Evolutionary conservation across 768 basidiomycete species (phyloP).

Genomic region (Hirschioporus abietinus): DNA sequence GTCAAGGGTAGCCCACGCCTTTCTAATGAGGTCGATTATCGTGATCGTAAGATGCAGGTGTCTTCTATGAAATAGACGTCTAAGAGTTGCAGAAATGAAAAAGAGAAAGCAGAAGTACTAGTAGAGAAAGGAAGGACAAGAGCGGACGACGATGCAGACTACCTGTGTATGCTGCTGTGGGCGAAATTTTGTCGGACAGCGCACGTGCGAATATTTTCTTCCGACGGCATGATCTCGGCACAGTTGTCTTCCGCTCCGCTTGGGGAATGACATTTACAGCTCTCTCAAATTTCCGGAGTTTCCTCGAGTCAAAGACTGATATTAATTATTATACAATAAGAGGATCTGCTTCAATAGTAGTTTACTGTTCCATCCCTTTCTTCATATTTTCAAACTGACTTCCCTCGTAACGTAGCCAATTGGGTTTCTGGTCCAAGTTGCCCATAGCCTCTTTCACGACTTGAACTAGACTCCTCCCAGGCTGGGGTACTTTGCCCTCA

Average conservation of each 20-base stretch:
- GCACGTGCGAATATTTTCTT: background rate
- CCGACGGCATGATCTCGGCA: background rate
- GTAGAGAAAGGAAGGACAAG: background rate
- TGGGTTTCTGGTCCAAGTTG: constrained; percentile 58
- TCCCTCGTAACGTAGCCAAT: constrained; percentile 77
- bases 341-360: background rate
- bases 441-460: constrained; percentile 80
- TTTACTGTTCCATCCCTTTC: constrained; percentile 49
- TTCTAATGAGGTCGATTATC: background rate
- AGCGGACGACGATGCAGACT: background rate
- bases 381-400: constrained; percentile 80
- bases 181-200: background rate
- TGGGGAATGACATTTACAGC: constrained; percentile 1
- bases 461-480: constrained; percentile 64
- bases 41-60: background rate
- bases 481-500: constrained; percentile 66
- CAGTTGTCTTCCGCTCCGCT: background rate
- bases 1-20: background rate
- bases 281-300: background rate
- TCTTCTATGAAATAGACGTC: background rate
- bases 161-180: too few species aligned
- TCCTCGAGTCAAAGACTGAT: too few species aligned
- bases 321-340: background rate
- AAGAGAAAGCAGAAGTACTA: background rate
- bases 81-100: background rate